phyloP scores from a whole-genome alignment of 2,329 filamentous ascomycete genomes.

The Grosmannia clavigera region DNA sequence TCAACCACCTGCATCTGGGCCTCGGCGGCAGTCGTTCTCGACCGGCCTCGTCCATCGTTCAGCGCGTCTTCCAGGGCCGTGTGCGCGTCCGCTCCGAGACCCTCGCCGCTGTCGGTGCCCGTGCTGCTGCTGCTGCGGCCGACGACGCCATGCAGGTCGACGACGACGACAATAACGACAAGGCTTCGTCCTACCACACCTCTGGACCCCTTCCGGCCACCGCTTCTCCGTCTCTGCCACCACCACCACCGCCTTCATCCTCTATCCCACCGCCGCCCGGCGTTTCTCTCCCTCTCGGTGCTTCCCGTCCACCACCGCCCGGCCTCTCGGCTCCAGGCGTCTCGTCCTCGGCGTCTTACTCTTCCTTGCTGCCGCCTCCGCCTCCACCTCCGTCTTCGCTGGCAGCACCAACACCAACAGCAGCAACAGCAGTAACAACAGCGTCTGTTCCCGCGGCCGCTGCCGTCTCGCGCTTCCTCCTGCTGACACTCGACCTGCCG shows the following conservation, averaged over 20 bases:
- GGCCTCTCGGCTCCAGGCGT: background rate
- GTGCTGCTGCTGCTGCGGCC: slow-evolving; percentile 6
- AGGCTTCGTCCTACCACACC: too few species aligned
- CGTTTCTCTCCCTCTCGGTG: background rate
- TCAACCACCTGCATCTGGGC: slow-evolving; percentile 87
- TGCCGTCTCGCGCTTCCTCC: slow-evolving; percentile 68
- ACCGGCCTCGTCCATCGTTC: slow-evolving; percentile 73
- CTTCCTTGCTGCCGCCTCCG: background rate
- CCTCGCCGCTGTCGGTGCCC: slow-evolving; percentile 12
- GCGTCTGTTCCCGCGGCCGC: slow-evolving; percentile 47
- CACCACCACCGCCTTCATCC: background rate
- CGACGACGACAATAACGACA: too few species aligned
- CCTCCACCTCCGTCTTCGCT: background rate
- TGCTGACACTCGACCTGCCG: slow-evolving; percentile 87
- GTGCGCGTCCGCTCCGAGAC: slow-evolving; percentile 80
- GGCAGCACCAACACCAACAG: background rate
- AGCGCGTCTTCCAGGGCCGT: slow-evolving; percentile 85
- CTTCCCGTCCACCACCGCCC: background rate
- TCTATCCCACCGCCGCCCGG: slow-evolving; percentile 1
- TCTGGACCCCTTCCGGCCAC: background rate
- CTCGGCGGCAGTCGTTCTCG: slow-evolving; percentile 84
- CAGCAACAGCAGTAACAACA: background rate
- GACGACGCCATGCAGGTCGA: slow-evolving; percentile 11
- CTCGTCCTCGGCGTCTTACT: background rate
- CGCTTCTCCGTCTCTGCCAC: background rate